Evolutionary conservation across 23 red algal species (phyloP).

Genomic region (Gracilaria domingensis): DNA sequence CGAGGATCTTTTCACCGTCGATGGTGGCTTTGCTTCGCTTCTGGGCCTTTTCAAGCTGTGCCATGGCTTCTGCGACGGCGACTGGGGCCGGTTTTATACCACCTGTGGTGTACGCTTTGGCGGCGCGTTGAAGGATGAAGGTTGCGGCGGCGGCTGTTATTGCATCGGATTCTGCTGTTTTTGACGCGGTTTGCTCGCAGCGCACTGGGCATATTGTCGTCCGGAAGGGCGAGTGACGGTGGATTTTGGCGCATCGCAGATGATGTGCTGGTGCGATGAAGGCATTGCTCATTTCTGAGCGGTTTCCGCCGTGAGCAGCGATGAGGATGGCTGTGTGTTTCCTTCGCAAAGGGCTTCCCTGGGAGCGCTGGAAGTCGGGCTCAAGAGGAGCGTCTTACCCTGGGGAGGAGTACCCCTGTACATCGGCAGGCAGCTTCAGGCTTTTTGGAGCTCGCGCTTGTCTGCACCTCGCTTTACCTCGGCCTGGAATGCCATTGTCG

Average conservation of each 20-base stretch:
- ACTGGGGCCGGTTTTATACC: neutral
- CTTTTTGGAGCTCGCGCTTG: too few relatives aligned
- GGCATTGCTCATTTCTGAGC: neutral
- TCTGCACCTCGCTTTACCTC: too few relatives aligned
- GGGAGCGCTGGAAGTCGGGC: too few relatives aligned
- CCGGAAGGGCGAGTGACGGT: neutral
- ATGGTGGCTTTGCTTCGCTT: constrained; percentile 40
- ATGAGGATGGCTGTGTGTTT: neutral
- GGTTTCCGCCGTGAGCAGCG: neutral
- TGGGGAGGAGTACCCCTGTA: too few relatives aligned
- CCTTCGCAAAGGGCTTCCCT: neutral
- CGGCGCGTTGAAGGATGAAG: constrained; percentile 55
- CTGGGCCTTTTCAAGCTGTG: constrained; percentile 60
- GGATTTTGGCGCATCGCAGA: neutral
- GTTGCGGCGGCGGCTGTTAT: constrained; percentile 51
- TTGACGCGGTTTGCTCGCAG: neutral
- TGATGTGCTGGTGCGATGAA: neutral
- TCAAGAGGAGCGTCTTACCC: too few relatives aligned
- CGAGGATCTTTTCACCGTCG: constrained; percentile 34
- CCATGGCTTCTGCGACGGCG: constrained; percentile 47
- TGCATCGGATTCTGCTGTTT: constrained; percentile 4
- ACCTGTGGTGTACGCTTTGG: constrained; percentile 23
- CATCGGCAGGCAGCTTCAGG: too few relatives aligned
- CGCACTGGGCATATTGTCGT: neutral
- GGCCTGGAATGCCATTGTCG: too few relatives aligned